Percentiles rank a stretch among this genome's conserved stretches.
These are phyloP conservation scores for Podaxis sp. DNA, from an alignment of 768 basidiomycete genomes.

Conservation along the genomic window DNA sequence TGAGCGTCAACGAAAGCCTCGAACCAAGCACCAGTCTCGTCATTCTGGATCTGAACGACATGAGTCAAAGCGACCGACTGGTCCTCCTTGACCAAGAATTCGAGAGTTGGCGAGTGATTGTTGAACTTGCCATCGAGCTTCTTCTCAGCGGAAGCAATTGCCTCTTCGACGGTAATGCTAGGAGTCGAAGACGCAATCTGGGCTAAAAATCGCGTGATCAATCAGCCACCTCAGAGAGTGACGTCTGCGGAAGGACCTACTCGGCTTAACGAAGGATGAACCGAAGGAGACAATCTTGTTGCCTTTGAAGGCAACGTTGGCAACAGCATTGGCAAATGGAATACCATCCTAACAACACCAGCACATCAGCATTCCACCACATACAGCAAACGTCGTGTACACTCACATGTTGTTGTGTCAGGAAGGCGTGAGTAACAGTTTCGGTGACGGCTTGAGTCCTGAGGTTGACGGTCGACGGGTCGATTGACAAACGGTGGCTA, in stretches of 20 bases:
- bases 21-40: slow-evolving; percentile 43
- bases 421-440: slow-evolving; percentile 25
- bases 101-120: slow-evolving; percentile 34
- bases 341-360: slow-evolving; percentile 27
- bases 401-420: slow-evolving; percentile 32
- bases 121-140: slow-evolving; percentile 40
- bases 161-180: slow-evolving; percentile 33
- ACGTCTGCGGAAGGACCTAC: slow-evolving; percentile 21
- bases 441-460: slow-evolving; percentile 24
- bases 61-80: slow-evolving; percentile 40
- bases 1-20: slow-evolving; percentile 62
- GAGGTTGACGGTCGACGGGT: slow-evolving; percentile 21
- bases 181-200: slow-evolving; percentile 39
- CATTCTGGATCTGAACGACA: slow-evolving; percentile 37
- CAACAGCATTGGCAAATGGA: slow-evolving; percentile 39
- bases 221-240: slow-evolving; percentile 33
- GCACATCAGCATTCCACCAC: background rate
- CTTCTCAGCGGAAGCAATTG: slow-evolving; percentile 35
- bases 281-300: slow-evolving; percentile 32
- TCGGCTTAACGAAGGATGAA: slow-evolving; percentile 29
- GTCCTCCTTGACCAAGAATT: slow-evolving; percentile 42
- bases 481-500: slow-evolving; percentile 22
- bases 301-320: slow-evolving; percentile 34
- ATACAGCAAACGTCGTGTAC: background rate
- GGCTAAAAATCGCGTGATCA: slow-evolving; percentile 29